A percentile compares a stretch with the other conserved stretches of the same genome.
phyloP scores from a whole-genome alignment of 768 basidiomycete species.

The Amanita exitialis region DNA sequence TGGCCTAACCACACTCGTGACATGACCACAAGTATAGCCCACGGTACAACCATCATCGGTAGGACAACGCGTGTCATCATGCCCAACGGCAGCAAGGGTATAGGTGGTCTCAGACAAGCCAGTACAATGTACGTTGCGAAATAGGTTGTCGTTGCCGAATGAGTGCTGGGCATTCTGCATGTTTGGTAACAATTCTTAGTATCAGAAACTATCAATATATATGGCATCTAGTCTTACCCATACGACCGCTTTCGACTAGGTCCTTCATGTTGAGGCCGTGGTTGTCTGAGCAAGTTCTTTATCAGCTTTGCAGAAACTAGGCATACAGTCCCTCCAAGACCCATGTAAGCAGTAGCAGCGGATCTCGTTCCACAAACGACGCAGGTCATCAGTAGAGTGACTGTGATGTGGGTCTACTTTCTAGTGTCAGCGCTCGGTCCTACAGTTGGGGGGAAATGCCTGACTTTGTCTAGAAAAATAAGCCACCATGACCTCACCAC shows the following conservation, averaged over 20 bases:
- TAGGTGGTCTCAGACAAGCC: slow-evolving; percentile 45
- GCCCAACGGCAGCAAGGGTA: slow-evolving; percentile 38
- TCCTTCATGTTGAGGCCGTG: slow-evolving; percentile 35
- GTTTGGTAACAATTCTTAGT: background rate
- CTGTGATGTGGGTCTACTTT: slow-evolving; percentile 46
- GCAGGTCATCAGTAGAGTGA: slow-evolving; percentile 38
- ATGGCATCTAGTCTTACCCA: slow-evolving; percentile 37
- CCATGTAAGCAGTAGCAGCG: slow-evolving; percentile 50
- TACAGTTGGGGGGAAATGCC: background rate
- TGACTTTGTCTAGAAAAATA: slow-evolving; percentile 31
- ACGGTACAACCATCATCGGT: slow-evolving; percentile 41
- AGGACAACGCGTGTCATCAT: slow-evolving; percentile 30
- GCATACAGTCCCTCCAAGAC: slow-evolving; percentile 46
- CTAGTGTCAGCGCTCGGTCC: background rate
- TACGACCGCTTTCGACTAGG: slow-evolving; percentile 44
- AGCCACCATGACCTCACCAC: too few species aligned
- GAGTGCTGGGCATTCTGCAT: slow-evolving; percentile 84
- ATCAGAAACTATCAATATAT: background rate
- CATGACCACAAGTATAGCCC: slow-evolving; percentile 41
- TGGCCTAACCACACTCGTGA: slow-evolving; percentile 73
- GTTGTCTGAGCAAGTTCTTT: slow-evolving; percentile 54
- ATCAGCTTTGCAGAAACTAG: slow-evolving; percentile 47
- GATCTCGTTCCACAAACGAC: slow-evolving; percentile 53
- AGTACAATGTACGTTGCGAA: slow-evolving; percentile 52
- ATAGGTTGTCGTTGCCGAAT: slow-evolving; percentile 60